Base-by-base conservation (phyloP, 2,329 filamentous ascomycete species). In the Fusarium napiforme region DNA sequence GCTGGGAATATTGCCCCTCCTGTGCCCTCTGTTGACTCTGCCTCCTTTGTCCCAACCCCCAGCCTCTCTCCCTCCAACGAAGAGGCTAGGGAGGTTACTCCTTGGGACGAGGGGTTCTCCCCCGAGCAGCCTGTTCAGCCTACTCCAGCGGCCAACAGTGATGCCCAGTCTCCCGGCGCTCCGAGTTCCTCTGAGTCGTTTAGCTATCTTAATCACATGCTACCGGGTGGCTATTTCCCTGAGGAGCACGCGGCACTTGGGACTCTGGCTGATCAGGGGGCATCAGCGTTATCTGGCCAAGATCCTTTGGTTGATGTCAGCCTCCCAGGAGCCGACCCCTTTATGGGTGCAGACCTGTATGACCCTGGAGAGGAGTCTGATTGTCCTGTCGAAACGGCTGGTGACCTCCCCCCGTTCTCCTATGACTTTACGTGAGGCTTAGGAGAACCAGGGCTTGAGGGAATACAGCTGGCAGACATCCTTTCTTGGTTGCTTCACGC, bases 251-350 rank as follows among this genome's bases (percentile, higher is more conserved):
- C 12, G 10, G 14, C 6, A n/a, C 23, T 6, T 28, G 50, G 23
- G 6, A 26, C 23, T 39, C 50, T 9, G 23, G 23, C 23, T 53
- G 15, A 14, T 26, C 23, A 28, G 19, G 9, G 14, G 18, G 19
- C 1, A 12, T 21, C 14, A 8, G 19, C 19, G 18, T 39, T 23
- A 16, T 18, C 34, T n/a, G 19, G 19, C 19, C 34, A 39, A n/a
- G 4, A 7, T 12, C 2, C 9, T n/a, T n/a, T 4, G 7, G 5
- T 9, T 21, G 9, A 18, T 53, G 2, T 14, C 18, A 2, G 18
- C 26, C 0, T 15, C 23, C 23, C 8, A 16, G 14, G 1, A 18
- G 2, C 7, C 21, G 5, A n/a, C 0, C 9, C 5, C 7, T 18
- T 2, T 28, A 5, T 9, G 7, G 15, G 19, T 28, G 34, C 8